Evolutionary conservation across 768 basidiomycete genomes (phyloP), one percentile per base, ranked within the genome.

Genomic region (Kwoniella pini): DNA sequence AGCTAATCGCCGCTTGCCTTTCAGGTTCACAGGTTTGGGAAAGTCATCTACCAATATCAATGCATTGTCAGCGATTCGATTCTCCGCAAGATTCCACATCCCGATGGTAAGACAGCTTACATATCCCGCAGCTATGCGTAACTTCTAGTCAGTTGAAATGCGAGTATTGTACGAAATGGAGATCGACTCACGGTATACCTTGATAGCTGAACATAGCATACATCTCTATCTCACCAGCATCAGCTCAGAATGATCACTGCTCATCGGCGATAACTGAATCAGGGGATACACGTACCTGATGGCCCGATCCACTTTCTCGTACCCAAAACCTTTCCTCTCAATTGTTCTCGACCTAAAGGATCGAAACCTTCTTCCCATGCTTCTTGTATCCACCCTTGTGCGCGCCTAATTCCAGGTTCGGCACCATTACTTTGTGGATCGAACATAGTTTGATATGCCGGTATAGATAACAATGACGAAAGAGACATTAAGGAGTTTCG

Each of bases 351-450:
- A 2, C 93, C 92, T 60, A 87, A 83, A 21, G 72, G 70, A 72
- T 96, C 92, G 68, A 85, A 93, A 0, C 90, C 92, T 82, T 55
- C 58, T 6, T 80, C 77, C 92, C 92, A 96, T 2, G 91, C 91
- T 56, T 82, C 81, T 74, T 95, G 88, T 44, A 96, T 85, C 86
- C 87, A 87, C 7, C 61, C 71, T 69, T 95, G 92, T 30, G 94
- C 71, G 68, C 88, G 87, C 17, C 85, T 81, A 17, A 95, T 82
- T 19, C 90, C 82, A 1, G 91, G 92, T 12, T 70, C 62, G 1
- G 68, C 39, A 10, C 69, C 71, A 39, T 76, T 78, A 3, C 84
- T 83, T 6, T 67, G 57, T 5, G 42, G 22, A 12, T 60, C 62
- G 54, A 75, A 75, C 11, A 71, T 28, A 2, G 50, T 28, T 24